Percentiles rank a stretch among this genome's conserved stretches.
Conservation (phyloP, 768 basidiomycete species). For the Mycena galopus region DNA sequence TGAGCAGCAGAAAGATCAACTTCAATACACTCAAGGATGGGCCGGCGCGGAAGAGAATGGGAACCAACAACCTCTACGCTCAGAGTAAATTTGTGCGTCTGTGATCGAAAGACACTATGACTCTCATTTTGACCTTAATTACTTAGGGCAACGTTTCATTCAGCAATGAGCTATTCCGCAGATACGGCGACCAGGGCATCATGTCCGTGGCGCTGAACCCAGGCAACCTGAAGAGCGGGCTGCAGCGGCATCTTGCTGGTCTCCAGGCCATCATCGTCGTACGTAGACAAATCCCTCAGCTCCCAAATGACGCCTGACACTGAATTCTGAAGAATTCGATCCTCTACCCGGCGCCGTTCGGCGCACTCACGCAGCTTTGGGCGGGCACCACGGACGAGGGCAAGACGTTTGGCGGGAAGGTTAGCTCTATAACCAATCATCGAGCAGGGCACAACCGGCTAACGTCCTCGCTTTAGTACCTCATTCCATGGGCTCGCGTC, state of each 20-base stretch:
- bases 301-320: not conserved
- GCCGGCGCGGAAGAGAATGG: slow-evolving; percentile 35
- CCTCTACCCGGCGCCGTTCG: slow-evolving; percentile 49
- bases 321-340: slow-evolving; percentile 13
- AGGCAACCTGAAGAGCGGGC: slow-evolving; percentile 41
- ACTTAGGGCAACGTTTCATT: slow-evolving; percentile 41
- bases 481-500: slow-evolving; percentile 58
- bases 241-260: slow-evolving; percentile 16
- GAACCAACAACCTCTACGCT: slow-evolving; percentile 20
- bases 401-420: slow-evolving; percentile 60
- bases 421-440: slow-evolving; percentile 23
- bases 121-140: not conserved
- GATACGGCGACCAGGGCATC: slow-evolving; percentile 57
- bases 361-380: slow-evolving; percentile 64
- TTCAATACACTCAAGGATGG: slow-evolving; percentile 41
- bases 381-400: slow-evolving; percentile 62
- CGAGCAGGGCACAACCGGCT: not conserved
- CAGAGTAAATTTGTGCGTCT: slow-evolving; percentile 41
- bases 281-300: not conserved
- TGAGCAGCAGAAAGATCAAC: slow-evolving; percentile 17
- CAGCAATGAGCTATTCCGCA: slow-evolving; percentile 55
- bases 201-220: slow-evolving; percentile 60
- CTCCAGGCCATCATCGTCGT: slow-evolving; percentile 5
- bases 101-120: not conserved
- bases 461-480: slow-evolving; percentile 45